Base-by-base conservation (phyloP, 192 early-diverging fungal genomes). In the Phlyctochytrium bullatum region DNA sequence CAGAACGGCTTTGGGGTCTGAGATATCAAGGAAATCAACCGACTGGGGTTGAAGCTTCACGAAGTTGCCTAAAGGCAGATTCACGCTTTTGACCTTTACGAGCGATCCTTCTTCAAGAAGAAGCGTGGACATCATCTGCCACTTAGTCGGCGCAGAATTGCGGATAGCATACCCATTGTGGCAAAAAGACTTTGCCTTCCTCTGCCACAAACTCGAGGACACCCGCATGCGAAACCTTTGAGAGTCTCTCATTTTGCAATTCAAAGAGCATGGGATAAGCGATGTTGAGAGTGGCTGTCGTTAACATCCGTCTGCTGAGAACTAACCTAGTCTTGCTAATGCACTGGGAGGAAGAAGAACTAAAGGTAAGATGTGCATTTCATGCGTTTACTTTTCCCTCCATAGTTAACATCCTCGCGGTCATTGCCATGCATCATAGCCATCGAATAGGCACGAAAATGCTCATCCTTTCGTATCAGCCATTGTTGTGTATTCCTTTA, bases 181-280 rank as follows among this genome's bases (percentile, higher is more conserved):
- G 97, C 50, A 99, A 71, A 72, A 97, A 99, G 6, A 88, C 90
- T 6, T 92, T 78, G 32, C 97, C 97, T 80, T 98, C 95, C 73
- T 97, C 96, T 12, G 97, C 96, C 34, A 91, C 94, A 70, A 99
- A 99, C 80, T 99, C 96, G 6, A 99, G 86, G 6, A 99, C 97
- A 66, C 97, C 97, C 29, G 95, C 93, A 65, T 99, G 95, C 20
- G 96, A 89, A 51, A 83, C 76, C 61, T 67, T 80, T 24, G 78
- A 65, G 52, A 80, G 68, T 1, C 58, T 59, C 17, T 52, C 54
- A 72, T 89, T 92, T 12, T 83, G 81, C 36, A 99, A 79, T 64
- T 89, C 82, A 74, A 99, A 97, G 24, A 95, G 77, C 89, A 97
- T 90, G 27, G 97, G 97, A 73, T 94, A 96, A 17, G 86, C 85